Evolutionary conservation across 1,139 yeast species (phyloP), one percentile per base, ranked within the genome.

Genomic region (Taphrina flavorubra): DNA sequence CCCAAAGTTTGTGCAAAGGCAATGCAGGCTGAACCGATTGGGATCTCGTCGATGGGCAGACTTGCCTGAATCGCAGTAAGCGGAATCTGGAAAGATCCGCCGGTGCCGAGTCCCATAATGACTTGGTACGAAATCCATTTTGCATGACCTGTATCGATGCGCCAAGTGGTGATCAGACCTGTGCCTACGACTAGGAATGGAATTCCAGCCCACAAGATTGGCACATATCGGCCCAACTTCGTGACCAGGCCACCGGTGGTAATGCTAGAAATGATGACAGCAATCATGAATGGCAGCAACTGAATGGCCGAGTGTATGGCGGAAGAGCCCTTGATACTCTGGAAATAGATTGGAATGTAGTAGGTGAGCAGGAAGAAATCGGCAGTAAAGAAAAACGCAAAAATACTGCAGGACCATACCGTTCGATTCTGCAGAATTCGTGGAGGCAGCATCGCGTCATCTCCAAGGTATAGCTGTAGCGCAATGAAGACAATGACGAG

Each of bases 281-380:
- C 77, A 40, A 87, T 76, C 62, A 87, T 81, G 72, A 83, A 72
- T 1, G 90, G 88, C 36, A 87, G 76, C 71, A 86, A 75, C 72
- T 83, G 84, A 57, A 87, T 78, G 39, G 90, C 90, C 0, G 90
- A 84, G 70, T 82, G 80, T 79, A 84, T 81, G 0, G 90, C 83
- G 20, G 79, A 73, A 25, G 81, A 81, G 66, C 79, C 77, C 70
- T 78, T 79, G 44, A 83, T 81, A 31, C 85, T 83, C 76, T 86
- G 89, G 76, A 85, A 86, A 74, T 83, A 86, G 16, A 86, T 79
- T 3, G 88, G 81, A 57, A 85, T 75, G 73, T 81, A 86, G n/a
- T 83, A 80, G 25, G 81, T 74, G 25, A 76, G 70, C 11, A 81
- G 74, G 80, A 86, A 80, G 75, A 85, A 85, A 61, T 79, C 79